Percentiles rank a stretch among this genome's conserved stretches.
Conservation (phyloP, 305 asterid genomes). For the Solanum hybrid region DNA sequence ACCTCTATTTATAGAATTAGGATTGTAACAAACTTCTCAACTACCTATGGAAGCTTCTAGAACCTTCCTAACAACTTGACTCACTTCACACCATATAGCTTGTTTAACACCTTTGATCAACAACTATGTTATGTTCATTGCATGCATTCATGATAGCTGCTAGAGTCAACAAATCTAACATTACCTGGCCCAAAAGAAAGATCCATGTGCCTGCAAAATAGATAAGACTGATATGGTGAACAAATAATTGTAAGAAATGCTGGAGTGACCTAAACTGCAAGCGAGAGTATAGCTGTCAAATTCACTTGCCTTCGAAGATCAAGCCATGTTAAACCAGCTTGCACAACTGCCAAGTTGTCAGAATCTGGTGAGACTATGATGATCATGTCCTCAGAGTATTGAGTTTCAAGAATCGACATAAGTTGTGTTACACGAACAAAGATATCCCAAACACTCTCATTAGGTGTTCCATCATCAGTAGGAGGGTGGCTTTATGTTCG, state of each 20-base stretch:
- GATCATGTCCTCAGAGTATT: slow-evolving; percentile 62
- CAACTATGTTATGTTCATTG: too few relatives aligned
- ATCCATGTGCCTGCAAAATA: slow-evolving; percentile 52
- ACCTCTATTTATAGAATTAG: neutral
- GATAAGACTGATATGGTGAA: neutral
- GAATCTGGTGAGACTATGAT: slow-evolving; percentile 87
- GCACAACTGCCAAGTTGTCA: slow-evolving; percentile 65
- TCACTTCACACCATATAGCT: neutral
- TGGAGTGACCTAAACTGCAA: neutral
- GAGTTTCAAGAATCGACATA: slow-evolving; percentile 93
- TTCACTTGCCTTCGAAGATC: slow-evolving; percentile 60
- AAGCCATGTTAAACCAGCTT: slow-evolving; percentile 77
- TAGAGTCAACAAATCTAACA: slow-evolving; percentile 60
- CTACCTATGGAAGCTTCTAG: neutral
- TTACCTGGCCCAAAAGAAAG: slow-evolving; percentile 70
- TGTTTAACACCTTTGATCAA: neutral
- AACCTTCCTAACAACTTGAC: neutral
- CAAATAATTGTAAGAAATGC: neutral
- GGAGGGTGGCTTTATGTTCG: slow-evolving; percentile 62
- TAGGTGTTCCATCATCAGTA: slow-evolving; percentile 70
- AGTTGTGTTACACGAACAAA: slow-evolving; percentile 88
- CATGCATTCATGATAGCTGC: slow-evolving; percentile 12
- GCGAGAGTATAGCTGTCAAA: neutral
- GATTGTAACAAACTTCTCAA: neutral
- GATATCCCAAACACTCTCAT: slow-evolving; percentile 77